phyloP scores from a whole-genome alignment of 495 filamentous ascomycete genomes.

The Penicillium lagena region DNA sequence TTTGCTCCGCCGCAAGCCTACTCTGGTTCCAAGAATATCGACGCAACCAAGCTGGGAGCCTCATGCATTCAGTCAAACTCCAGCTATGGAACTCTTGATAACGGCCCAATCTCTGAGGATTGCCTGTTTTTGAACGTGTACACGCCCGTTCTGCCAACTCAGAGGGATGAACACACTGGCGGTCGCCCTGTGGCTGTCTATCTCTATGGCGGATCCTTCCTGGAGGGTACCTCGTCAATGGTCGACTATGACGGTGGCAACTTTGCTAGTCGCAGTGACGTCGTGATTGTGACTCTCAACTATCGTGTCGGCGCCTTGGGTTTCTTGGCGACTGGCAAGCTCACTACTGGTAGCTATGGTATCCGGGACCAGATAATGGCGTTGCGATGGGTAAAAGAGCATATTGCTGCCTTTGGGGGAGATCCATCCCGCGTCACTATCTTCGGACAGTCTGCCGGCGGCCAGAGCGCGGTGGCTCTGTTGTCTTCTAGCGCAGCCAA shows the following conservation, averaged over 20 bases:
- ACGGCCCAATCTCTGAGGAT: slow-evolving; percentile 31
- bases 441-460: slow-evolving; percentile 51
- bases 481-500: slow-evolving; percentile 28
- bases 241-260: slow-evolving; percentile 36
- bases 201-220: slow-evolving; percentile 43
- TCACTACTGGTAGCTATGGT: slow-evolving; percentile 31
- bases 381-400: slow-evolving; percentile 44
- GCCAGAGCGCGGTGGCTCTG: slow-evolving; percentile 45
- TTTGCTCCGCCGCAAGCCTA: slow-evolving; percentile 38
- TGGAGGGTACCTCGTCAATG: slow-evolving; percentile 28
- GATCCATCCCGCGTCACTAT: slow-evolving; percentile 42
- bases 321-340: slow-evolving; percentile 24
- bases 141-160: slow-evolving; percentile 16
- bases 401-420: slow-evolving; percentile 46
- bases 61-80: slow-evolving; percentile 35
- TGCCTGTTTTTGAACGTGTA: slow-evolving; percentile 38
- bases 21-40: slow-evolving; percentile 29
- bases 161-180: slow-evolving; percentile 3
- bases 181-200: slow-evolving; percentile 35
- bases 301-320: slow-evolving; percentile 38
- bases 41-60: slow-evolving; percentile 35
- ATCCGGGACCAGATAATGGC: slow-evolving; percentile 34
- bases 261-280: slow-evolving; percentile 39
- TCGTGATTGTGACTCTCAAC: slow-evolving; percentile 45
- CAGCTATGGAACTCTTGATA: slow-evolving; percentile 3